Base-by-base conservation (phyloP, 805 yeast species). In the Metschnikowia santaceciliae region DNA sequence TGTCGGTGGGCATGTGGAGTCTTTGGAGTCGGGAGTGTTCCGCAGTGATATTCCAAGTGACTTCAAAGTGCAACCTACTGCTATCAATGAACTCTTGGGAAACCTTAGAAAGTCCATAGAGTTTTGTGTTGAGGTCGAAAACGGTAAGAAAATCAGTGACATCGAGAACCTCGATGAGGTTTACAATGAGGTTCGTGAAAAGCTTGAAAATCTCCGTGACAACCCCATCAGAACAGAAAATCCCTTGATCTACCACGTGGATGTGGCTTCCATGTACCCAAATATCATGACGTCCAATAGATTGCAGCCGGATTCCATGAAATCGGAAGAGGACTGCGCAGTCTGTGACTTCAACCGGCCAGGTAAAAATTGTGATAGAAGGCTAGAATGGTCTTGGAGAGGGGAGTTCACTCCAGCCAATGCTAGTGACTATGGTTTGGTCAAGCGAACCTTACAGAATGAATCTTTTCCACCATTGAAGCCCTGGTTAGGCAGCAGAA, bases 191-290 rank as follows among this genome's bases (percentile, higher is more conserved):
- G 84, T 95, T 51, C 76, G 75, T 39, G 57, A 62, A 0, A 73
- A 74, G 35, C 72, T 94, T 13, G 52, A 77, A n/a, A 87, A 77
- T 2, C 68, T 94, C 47, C 83, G 80, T 54, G 65, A 73, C 1
- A 76, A 77, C 36, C 91, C 92, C 1, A 75, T 75, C 35, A 75
- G 97, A 58, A 65, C 67, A 11, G 98, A 94, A 61, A 72, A 74
- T 10, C 99, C 99, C 0, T 73, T 88, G 43, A 94, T 94, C 55
- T 94, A 95, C 61, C 99, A 94, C 64, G 96, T 95, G 35, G 99
- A 94, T 74, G 99, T 94, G 46, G 97, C 99, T 0, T 94, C 99
- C 1, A 94, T 94, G 99, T 94, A 94, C 64, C 99, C 99, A 5
- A 94, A 94, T 64, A 94, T 94, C 65, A 94, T 94, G 98, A 90